Evolutionary conservation across 108 stramenopile species (phyloP), one percentile per base, ranked within the genome.

Genomic region (Pelagomonas calceolata): DNA sequence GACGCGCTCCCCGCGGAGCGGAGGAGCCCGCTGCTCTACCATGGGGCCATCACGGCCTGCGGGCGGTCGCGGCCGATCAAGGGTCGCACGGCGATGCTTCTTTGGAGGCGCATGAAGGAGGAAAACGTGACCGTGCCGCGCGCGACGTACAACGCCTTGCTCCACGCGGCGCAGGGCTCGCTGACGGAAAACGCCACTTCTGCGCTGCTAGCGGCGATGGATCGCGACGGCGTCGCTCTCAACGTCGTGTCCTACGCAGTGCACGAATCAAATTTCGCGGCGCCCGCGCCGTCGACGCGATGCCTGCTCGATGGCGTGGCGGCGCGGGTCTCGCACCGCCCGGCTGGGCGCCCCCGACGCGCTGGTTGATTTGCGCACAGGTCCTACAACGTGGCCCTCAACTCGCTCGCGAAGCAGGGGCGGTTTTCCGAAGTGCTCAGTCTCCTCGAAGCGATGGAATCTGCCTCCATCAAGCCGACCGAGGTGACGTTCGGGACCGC

Each of bases 191-290:
- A 60, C 51, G 51, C 21, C 21, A 60, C 51, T 17, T 26, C 51
- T 17, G 51, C 51, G 51, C 14, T 60, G 21, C 51, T 60, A 1
- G 10, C 51, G 21, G 51, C 18, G 51, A 60, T 60, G 51, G 7
- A 16, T 1, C 21, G 21, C 21, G 1, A 26, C 21, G 29, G 29
- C 51, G 10, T 60, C 21, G 18, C 51, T 1, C 51, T 60, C 51
- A 60, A 60, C 51, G 51, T 60, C 51, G 51, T 60, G 21, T 60
- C 51, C 21, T 60, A 60, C 51, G n/a, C n/a, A n/a, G n/a, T n/a
- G n/a, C n/a, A n/a, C n/a, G n/a, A n/a, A n/a, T n/a, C n/a, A n/a
- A n/a, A n/a, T n/a, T n/a, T n/a, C n/a, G n/a, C n/a, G n/a, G n/a
- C n/a, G n/a, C n/a, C n/a, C n/a, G n/a, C n/a, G n/a, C n/a, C n/a